Conservation (phyloP, 306 rosid genomes). For the Prunus kanzakura region DNA sequence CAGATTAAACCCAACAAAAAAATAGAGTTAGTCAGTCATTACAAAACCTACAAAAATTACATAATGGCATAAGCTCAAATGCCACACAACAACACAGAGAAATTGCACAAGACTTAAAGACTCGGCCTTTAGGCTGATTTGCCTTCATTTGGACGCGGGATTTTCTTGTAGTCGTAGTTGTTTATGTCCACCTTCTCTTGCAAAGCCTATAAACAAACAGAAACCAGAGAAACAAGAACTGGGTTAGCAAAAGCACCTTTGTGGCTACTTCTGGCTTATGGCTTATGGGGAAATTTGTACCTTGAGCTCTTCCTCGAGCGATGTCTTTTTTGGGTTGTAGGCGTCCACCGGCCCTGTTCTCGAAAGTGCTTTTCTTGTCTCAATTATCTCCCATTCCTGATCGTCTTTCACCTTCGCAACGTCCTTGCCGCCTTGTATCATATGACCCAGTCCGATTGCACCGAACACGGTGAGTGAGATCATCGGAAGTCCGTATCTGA, state of each 20-base stretch:
- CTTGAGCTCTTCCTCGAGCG: slow-evolving; percentile 75
- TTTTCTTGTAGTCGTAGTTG: slow-evolving; percentile 64
- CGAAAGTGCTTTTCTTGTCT: slow-evolving; percentile 69
- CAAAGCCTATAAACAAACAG: slow-evolving; percentile 40
- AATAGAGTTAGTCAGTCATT: too few relatives aligned
- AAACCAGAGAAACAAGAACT: not conserved
- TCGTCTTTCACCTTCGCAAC: slow-evolving; percentile 84
- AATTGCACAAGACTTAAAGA: too few relatives aligned
- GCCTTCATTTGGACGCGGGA: slow-evolving; percentile 63
- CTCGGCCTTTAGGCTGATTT: slow-evolving; percentile 8
- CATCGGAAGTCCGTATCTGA: slow-evolving; percentile 91
- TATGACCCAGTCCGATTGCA: slow-evolving; percentile 80
- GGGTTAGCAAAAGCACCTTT: not conserved
- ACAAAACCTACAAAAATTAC: too few relatives aligned
- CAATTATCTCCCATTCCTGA: slow-evolving; percentile 84
- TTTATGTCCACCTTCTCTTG: slow-evolving; percentile 73
- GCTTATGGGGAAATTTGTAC: slow-evolving; percentile 19
- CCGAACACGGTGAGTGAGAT: slow-evolving; percentile 85
- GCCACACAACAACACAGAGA: too few relatives aligned
- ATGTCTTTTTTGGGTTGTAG: slow-evolving; percentile 64
- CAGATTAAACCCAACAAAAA: too few relatives aligned
- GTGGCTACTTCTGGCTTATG: not conserved
- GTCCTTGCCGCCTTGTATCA: slow-evolving; percentile 88
- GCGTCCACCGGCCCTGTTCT: slow-evolving; percentile 72
- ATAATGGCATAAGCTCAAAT: too few relatives aligned